Conservation (phyloP, 2,329 filamentous ascomycete genomes). For the Thelonectria rubi region DNA sequence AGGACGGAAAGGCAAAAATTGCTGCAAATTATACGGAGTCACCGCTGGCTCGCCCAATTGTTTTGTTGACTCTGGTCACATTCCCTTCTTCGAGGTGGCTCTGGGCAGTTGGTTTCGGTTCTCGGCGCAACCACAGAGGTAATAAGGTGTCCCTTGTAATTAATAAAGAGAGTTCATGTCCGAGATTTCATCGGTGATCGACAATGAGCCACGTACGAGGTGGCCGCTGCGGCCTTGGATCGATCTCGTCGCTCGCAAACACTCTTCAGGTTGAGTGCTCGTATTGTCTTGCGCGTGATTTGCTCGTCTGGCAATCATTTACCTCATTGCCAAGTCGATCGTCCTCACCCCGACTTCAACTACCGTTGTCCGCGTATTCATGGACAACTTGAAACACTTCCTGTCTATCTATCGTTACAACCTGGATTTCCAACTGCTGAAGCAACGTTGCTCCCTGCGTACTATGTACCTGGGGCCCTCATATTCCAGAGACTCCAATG, state of each 20-base stretch:
- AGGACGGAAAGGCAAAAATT: not conserved
- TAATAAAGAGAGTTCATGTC: not conserved
- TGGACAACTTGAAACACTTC: no score
- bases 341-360: no score
- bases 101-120: conserved; percentile 9
- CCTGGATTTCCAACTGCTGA: no score
- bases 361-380: no score
- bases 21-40: not conserved
- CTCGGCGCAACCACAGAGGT: not conserved
- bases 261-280: no score
- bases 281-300: not conserved
- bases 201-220: not conserved
- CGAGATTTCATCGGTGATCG: not conserved
- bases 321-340: no score
- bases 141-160: no score
- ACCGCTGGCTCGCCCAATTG: not conserved
- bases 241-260: not conserved
- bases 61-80: not conserved
- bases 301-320: not conserved
- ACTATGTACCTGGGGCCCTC: no score
- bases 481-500: no score
- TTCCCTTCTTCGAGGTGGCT: not conserved
- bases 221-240: not conserved
- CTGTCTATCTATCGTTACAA: no score
- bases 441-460: no score